Evolutionary conservation across 2,329 filamentous ascomycete species (phyloP).

Genomic region (Fusarium sp.): DNA sequence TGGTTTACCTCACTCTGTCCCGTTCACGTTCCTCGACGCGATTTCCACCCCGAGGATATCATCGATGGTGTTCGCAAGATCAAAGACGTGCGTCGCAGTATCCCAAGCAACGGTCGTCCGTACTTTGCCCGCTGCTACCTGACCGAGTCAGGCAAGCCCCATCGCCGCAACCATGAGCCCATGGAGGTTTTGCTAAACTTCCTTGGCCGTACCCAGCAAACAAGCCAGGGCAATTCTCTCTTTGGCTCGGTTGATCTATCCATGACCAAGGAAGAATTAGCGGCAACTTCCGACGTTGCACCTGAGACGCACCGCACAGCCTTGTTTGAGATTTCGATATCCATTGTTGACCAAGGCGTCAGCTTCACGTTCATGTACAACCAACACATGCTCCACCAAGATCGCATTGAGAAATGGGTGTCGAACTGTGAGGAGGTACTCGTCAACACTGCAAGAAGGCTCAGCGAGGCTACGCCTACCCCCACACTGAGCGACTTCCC

Average conservation of each 20-base stretch:
- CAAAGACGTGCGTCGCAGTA: slow-evolving; percentile 21
- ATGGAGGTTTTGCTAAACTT: slow-evolving; percentile 32
- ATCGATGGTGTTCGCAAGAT: slow-evolving; percentile 19
- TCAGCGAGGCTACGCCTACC: slow-evolving; percentile 21
- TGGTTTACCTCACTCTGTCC: slow-evolving; percentile 57
- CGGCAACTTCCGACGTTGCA: slow-evolving; percentile 13
- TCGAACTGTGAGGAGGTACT: slow-evolving; percentile 17
- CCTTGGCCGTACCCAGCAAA: slow-evolving; percentile 21
- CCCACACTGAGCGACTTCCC: slow-evolving; percentile 48
- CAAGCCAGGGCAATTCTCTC: neutral
- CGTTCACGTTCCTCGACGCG: slow-evolving; percentile 26
- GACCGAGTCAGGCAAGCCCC: neutral
- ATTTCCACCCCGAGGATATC: neutral
- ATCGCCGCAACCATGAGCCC: neutral
- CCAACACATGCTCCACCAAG: slow-evolving; percentile 24
- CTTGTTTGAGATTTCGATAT: slow-evolving; percentile 37
- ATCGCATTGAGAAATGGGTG: slow-evolving; percentile 24
- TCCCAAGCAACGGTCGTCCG: slow-evolving; percentile 20
- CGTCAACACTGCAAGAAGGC: slow-evolving; percentile 1
- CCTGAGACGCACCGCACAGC: slow-evolving; percentile 20
- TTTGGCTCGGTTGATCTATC: neutral
- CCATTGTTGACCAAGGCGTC: neutral
- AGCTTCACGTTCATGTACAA: slow-evolving; percentile 24
- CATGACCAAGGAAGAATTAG: slow-evolving; percentile 4
- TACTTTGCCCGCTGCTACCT: slow-evolving; percentile 30